Evolutionary conservation across 1,139 yeast species (phyloP).

Genomic region (Candida sanyaensis): DNA sequence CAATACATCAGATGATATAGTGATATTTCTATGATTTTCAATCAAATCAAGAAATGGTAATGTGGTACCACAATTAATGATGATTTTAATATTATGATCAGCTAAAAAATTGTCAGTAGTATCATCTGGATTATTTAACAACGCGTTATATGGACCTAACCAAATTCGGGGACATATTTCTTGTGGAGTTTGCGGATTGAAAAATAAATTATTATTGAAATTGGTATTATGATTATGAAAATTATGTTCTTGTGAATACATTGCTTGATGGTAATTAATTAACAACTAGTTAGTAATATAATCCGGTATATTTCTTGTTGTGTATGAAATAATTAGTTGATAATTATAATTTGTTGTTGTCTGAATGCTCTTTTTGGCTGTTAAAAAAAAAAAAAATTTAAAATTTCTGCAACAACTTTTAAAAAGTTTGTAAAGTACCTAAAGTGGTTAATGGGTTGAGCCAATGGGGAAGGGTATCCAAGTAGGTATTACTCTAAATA

Average conservation of each 20-base stretch:
- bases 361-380: constrained; percentile 1
- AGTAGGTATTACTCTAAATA: neutral
- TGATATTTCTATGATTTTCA: constrained; percentile 22
- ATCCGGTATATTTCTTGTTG: neutral
- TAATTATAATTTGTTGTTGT: neutral
- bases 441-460: constrained; percentile 3
- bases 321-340: constrained; percentile 1
- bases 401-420: constrained; percentile 1
- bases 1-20: constrained; percentile 41
- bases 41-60: constrained; percentile 27
- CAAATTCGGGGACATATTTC: constrained; percentile 35
- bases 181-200: constrained; percentile 17
- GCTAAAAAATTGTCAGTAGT: constrained; percentile 18
- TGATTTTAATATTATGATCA: constrained; percentile 36
- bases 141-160: constrained; percentile 27
- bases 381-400: constrained; percentile 4
- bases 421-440: neutral
- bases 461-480: neutral
- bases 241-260: constrained; percentile 6
- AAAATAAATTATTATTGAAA: constrained; percentile 13
- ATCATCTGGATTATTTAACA: constrained; percentile 11
- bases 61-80: constrained; percentile 45
- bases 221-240: constrained; percentile 9
- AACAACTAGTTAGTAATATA: neutral
- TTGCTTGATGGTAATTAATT: neutral